These are phyloP conservation scores for Quercus gilva DNA, from an alignment of 306 rosid species.

Conservation along the genomic window DNA sequence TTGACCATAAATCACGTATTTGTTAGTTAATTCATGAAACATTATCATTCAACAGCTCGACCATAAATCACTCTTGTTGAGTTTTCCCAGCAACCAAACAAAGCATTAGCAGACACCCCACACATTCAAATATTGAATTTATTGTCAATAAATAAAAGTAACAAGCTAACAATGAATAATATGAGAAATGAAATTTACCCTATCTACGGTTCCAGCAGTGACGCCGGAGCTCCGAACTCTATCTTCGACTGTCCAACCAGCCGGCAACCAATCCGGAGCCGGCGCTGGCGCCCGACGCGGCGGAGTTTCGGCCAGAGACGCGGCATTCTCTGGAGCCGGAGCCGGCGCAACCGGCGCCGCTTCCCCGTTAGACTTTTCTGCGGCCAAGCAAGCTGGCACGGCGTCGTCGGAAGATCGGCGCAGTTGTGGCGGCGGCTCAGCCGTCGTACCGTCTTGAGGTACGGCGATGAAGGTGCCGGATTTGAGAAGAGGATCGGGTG, in stretches of 20 bases:
- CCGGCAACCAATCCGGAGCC: slow-evolving; percentile 44
- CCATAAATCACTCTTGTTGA: background rate
- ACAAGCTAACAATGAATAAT: no score
- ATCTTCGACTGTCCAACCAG: slow-evolving; percentile 38
- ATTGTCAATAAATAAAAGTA: background rate
- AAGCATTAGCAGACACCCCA: background rate
- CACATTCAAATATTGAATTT: background rate
- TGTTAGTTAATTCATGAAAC: background rate
- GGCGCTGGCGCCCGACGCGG: background rate
- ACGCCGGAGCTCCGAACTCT: slow-evolving; percentile 59
- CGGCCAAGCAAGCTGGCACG: background rate
- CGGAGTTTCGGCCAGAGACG: background rate
- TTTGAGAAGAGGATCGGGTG: slow-evolving; percentile 44
- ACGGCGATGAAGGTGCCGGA: slow-evolving; percentile 36
- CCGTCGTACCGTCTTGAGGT: background rate
- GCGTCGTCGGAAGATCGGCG: slow-evolving; percentile 2
- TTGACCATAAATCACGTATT: no score
- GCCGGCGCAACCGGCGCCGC: background rate
- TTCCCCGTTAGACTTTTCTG: slow-evolving; percentile 13
- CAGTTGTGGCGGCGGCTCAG: background rate
- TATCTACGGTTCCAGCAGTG: slow-evolving; percentile 48
- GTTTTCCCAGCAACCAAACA: slow-evolving; percentile 1
- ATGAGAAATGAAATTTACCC: slow-evolving; percentile 30
- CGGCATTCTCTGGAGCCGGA: background rate
- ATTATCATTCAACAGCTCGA: no score